Conservation (phyloP, 768 basidiomycete species). For the Podaxis sp. region DNA sequence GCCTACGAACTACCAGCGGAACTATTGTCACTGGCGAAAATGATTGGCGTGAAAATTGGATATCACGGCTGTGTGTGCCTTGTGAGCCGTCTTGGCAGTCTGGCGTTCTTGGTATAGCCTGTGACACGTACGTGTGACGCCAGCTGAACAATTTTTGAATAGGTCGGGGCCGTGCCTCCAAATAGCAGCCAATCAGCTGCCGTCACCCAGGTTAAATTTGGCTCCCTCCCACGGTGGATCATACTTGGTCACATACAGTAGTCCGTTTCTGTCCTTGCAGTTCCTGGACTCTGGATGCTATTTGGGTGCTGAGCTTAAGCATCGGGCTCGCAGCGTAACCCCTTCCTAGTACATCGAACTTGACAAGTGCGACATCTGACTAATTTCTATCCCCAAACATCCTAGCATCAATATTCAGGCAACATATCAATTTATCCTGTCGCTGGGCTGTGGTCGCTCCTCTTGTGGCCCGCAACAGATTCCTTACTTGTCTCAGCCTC, state of each 20-base stretch:
- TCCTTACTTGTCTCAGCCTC: slow-evolving; percentile 13
- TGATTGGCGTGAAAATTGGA: background rate
- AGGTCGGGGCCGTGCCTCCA: slow-evolving; percentile 24
- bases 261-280: slow-evolving; percentile 6
- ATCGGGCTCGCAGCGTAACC: no score
- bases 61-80: slow-evolving; percentile 22
- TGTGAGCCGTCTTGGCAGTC: slow-evolving; percentile 13
- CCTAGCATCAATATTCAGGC: background rate
- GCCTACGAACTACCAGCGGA: background rate
- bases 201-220: slow-evolving; percentile 23
- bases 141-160: slow-evolving; percentile 14
- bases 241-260: slow-evolving; percentile 11
- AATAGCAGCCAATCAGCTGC: slow-evolving; percentile 35
- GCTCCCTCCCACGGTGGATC: slow-evolving; percentile 20
- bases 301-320: background rate
- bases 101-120: slow-evolving; percentile 11
- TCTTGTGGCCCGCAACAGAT: slow-evolving; percentile 1
- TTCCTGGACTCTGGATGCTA: slow-evolving; percentile 4
- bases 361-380: background rate
- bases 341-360: background rate
- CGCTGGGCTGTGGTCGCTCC: slow-evolving; percentile 8
- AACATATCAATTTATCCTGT: slow-evolving; percentile 5
- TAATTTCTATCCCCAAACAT: background rate
- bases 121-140: slow-evolving; percentile 22
- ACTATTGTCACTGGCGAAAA: background rate